Evolutionary conservation across 73 alveolate genomes (phyloP).

Genomic region (Stentor roeselii): DNA sequence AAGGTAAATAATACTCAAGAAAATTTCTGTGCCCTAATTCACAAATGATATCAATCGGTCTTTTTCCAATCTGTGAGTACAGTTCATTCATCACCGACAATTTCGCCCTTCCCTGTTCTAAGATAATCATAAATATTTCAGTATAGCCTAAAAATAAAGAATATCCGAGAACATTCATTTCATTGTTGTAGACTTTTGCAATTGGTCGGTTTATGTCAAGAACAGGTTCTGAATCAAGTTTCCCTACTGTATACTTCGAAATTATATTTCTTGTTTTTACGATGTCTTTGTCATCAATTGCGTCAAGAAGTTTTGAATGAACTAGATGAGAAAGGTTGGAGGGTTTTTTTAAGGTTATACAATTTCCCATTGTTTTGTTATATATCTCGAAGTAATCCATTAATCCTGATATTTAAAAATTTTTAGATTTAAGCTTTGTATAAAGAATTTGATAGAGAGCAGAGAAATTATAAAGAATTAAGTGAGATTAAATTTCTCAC

Average conservation of each 20-base stretch:
- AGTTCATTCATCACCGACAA: slow-evolving; percentile 13
- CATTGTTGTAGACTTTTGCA: not conserved
- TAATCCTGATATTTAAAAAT: too few species aligned
- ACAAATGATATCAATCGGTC: slow-evolving; percentile 13
- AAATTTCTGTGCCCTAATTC: slow-evolving; percentile 1
- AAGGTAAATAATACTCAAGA: slow-evolving; percentile 17
- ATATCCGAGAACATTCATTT: slow-evolving; percentile 17
- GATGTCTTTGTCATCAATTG: not conserved
- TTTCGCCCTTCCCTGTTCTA: not conserved
- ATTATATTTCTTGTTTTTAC: not conserved
- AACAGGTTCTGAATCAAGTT: not conserved
- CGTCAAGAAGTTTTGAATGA: not conserved
- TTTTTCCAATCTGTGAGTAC: not conserved
- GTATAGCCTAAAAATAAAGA: not conserved
- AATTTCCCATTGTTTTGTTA: slow-evolving; percentile 13
- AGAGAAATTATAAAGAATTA: too few species aligned
- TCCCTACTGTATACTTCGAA: not conserved
- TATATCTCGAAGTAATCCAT: too few species aligned
- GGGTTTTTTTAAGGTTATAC: not conserved
- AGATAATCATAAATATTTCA: not conserved
- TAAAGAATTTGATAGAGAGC: too few species aligned
- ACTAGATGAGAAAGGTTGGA: not conserved
- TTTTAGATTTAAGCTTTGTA: too few species aligned
- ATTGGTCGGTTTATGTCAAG: not conserved
- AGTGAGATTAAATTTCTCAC: too few species aligned